phyloP scores from a whole-genome alignment of 257 asterid species.

The Anisodus tanguticus region DNA sequence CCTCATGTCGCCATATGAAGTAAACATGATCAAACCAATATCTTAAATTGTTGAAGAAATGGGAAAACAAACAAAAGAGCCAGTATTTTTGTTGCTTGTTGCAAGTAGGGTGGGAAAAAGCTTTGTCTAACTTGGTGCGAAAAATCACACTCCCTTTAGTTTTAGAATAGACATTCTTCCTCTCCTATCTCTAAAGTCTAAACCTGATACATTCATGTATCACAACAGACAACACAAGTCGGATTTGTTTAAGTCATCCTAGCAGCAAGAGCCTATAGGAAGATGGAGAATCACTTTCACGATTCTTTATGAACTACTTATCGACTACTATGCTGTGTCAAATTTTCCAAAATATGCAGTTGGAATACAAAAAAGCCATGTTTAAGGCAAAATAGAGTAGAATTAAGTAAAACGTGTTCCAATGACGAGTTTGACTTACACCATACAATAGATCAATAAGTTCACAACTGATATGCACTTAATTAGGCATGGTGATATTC shows the following conservation, averaged over 20 bases:
- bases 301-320: too few relatives aligned
- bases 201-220: not conserved
- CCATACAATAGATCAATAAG: not conserved
- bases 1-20: not conserved
- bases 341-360: not conserved
- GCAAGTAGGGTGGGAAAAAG: too few relatives aligned
- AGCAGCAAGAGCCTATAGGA: too few relatives aligned
- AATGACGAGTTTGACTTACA: not conserved
- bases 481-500: not conserved
- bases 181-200: too few relatives aligned
- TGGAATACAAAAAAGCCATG: not conserved
- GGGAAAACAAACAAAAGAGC: not conserved
- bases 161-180: too few relatives aligned
- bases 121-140: too few relatives aligned
- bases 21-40: not conserved
- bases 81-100: not conserved
- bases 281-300: too few relatives aligned
- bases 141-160: too few relatives aligned
- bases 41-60: not conserved
- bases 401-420: not conserved
- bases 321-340: not conserved
- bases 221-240: not conserved
- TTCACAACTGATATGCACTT: slow-evolving; percentile 7
- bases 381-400: not conserved
- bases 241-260: not conserved